These are phyloP conservation scores for Leptodermis oblonga DNA, from an alignment of 257 asterid species.

Conservation along the genomic window DNA sequence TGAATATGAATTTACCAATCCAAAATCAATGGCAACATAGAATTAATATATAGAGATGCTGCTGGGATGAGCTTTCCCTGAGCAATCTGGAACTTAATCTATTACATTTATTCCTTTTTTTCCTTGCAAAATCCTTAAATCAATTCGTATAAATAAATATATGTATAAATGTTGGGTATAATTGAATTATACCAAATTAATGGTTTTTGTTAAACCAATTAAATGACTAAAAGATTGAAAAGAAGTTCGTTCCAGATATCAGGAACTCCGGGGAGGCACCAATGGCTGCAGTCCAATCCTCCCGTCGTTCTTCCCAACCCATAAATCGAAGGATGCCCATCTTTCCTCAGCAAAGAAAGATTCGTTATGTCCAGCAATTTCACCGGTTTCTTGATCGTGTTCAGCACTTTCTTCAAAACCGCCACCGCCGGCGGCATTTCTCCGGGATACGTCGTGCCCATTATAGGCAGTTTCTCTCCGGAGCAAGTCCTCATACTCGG, in stretches of 20 bases:
- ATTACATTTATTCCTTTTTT: neutral
- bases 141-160: neutral
- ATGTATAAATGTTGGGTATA: neutral
- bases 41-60: neutral
- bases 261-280: conserved; percentile 92
- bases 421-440: conserved; percentile 55
- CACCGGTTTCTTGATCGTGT: conserved; percentile 46
- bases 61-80: neutral
- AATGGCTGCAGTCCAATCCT: conserved; percentile 81
- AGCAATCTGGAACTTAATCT: neutral
- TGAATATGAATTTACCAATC: neutral
- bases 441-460: conserved; percentile 64
- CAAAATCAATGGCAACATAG: neutral
- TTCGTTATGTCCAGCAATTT: conserved; percentile 58
- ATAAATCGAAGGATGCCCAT: conserved; percentile 81
- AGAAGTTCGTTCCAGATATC: conserved; percentile 83
- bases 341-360: conserved; percentile 74
- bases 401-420: conserved; percentile 53
- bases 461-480: conserved; percentile 42
- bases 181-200: neutral
- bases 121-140: too few species aligned
- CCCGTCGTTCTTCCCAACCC: conserved; percentile 44
- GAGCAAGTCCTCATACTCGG: conserved; percentile 50
- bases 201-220: neutral
- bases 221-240: conserved; percentile 36